Base-by-base conservation (phyloP, 305 asterid genomes). In the Withania somnifera region DNA sequence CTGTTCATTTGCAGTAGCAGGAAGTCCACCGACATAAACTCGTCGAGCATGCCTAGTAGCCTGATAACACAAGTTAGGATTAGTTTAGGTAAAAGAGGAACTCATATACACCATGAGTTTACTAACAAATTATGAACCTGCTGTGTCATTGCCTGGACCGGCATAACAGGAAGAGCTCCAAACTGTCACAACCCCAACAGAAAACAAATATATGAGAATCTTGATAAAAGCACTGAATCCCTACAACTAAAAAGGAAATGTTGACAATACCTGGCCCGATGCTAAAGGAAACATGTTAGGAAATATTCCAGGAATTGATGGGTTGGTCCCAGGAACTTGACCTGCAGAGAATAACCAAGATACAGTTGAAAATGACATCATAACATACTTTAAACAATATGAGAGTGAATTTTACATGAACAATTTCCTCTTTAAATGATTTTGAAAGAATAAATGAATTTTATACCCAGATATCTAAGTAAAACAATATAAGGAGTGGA, bases 41-140 rank as follows among this genome's bases (percentile, higher is more conserved):
- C 97, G 92, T 47, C 99, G 91, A 84, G 99, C 99, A 88, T 93
- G 98, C 82, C 98, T 88, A 0, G 99, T 95, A 77, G 98, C 99
- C 98, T 95, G 54, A 14, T 13, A 75, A 50, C 63, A 50, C 45
- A 76, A 17, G 19, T 76, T 45, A 26, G 47, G 63, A 76, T 50
- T 51, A 47, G 17, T 13, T 15, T 15, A 20, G 19, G 19, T 45
- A 42, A 15, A 13, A 52, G 66, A 69, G 80, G 79, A 71, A 53
- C 56, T 38, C 58, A 58, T 69, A 73, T 73, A 69, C 71, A 86
- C 63, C 36, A 50, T 22, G 64, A 32, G 56, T 64, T 80, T 83
- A 90, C 92, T 57, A 9, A 57, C 34, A 22, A 26, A 57, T 57
- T 57, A 76, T 15, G 85, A 85, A 95, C 99, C 99, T 95, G 98